These are phyloP conservation scores for Blastobotrys arbuscula DNA, from an alignment of 1,139 yeast species.

Conservation along the genomic window DNA sequence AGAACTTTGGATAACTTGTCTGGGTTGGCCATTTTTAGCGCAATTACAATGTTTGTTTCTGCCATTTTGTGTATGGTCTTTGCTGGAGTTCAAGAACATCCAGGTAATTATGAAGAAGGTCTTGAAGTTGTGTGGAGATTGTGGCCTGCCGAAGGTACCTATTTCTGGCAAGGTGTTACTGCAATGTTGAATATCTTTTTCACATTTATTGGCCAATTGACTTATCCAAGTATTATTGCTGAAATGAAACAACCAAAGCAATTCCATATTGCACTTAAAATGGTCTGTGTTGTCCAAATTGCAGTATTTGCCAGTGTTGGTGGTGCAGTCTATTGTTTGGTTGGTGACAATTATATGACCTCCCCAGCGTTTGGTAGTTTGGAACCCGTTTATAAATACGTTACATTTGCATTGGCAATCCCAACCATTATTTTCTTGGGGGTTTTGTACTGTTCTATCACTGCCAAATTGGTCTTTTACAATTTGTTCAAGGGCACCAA, in stretches of 20 bases:
- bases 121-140: constrained; percentile 42
- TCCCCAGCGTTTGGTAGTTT: constrained; percentile 59
- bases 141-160: constrained; percentile 49
- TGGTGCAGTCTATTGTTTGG: constrained; percentile 51
- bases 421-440: constrained; percentile 57
- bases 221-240: constrained; percentile 55
- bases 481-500: constrained; percentile 39
- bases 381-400: constrained; percentile 42
- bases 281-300: constrained; percentile 48
- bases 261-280: constrained; percentile 50
- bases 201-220: constrained; percentile 60
- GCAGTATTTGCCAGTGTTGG: constrained; percentile 50
- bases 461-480: constrained; percentile 47
- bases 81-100: constrained; percentile 50
- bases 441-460: constrained; percentile 49
- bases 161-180: constrained; percentile 50
- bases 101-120: constrained; percentile 38
- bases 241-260: constrained; percentile 56
- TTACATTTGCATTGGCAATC: constrained; percentile 55
- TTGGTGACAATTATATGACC: constrained; percentile 49
- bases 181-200: constrained; percentile 56
- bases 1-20: constrained; percentile 52
- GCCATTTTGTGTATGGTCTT: constrained; percentile 49
- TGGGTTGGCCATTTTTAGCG: constrained; percentile 46
- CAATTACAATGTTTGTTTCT: constrained; percentile 52